Evolutionary conservation across 768 basidiomycete genomes (phyloP), one percentile per base, ranked within the genome.

Genomic region (Auricularia sp.): DNA sequence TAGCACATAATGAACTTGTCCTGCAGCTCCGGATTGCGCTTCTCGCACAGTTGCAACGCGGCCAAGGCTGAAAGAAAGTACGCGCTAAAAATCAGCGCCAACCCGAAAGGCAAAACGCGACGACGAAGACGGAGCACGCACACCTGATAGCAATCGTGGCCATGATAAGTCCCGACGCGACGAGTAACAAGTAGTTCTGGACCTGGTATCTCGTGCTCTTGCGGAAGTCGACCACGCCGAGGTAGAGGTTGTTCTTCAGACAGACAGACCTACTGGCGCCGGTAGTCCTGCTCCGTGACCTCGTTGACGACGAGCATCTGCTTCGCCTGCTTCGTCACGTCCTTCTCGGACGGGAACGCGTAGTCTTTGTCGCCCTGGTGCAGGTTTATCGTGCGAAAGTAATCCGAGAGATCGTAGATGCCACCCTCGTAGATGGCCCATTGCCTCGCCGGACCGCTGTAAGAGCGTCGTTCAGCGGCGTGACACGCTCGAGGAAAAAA

Each of bases 1-100:
- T 95, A 92, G 68, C 93, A 95, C 6, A 96, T 79, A 29, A 97
- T 84, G 69, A 98, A 98, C 72, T 98, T 98, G 78, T 97, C 94
- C 66, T 91, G 86, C 74, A 93, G 78, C 72, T 97, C 94, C 0
- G 94, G 94, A 7, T 78, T 80, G 2, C 90, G 84, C 73, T 93
- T 95, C 16, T 82, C 79, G 7, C 83, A 78, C n/a, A 98, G 81
- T 72, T 97, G 94, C 18, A 97, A 78, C 0, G 94, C 94, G 54
- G 94, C 87, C 74, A 97, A 79, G 80, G 97, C 94, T 97, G 3
- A 35, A n/a, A n/a, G n/a, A n/a, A n/a, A n/a, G n/a, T n/a, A n/a
- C n/a, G n/a, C n/a, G n/a, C n/a, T n/a, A n/a, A n/a, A n/a, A n/a
- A n/a, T n/a, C n/a, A n/a, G n/a, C n/a, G n/a, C n/a, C n/a, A n/a